Conservation (phyloP, 2,329 filamentous ascomycete species). For the Beauveria rudraprayagi region DNA sequence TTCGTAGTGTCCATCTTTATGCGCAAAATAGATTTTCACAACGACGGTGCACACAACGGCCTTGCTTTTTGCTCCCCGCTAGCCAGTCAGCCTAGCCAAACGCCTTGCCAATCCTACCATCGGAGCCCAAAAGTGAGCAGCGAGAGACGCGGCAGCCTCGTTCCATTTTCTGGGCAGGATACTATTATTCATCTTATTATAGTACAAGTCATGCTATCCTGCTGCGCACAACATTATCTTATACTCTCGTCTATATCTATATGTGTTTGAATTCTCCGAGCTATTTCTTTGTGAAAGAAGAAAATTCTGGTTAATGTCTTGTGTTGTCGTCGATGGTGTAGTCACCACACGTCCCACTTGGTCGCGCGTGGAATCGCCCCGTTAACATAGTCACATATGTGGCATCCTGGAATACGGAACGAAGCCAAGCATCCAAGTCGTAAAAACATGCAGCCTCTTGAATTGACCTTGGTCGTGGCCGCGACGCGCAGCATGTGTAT, state of each 20-base stretch:
- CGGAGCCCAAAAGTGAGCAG: background rate
- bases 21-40: background rate
- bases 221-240: too few relatives aligned
- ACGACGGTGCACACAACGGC: too few relatives aligned
- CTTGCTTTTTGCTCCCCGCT: background rate
- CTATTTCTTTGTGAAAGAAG: too few relatives aligned
- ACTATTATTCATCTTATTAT: too few relatives aligned
- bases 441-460: conserved; percentile 31
- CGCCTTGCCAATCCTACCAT: background rate
- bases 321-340: background rate
- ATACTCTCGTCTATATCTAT: too few relatives aligned
- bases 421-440: background rate
- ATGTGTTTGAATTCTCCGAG: too few relatives aligned
- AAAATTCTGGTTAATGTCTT: too few relatives aligned
- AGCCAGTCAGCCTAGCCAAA: conserved; percentile 3
- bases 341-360: conserved; percentile 4
- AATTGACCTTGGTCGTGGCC: conserved; percentile 89
- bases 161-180: background rate
- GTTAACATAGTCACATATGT: background rate
- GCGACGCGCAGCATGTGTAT: conserved; percentile 88
- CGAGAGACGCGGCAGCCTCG: background rate
- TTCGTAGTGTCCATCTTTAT: background rate
- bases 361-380: background rate
- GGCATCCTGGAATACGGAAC: background rate
- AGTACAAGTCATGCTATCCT: too few relatives aligned